phyloP scores from a whole-genome alignment of 2,329 filamentous ascomycete genomes.

The Ophiostoma angusticollis region DNA sequence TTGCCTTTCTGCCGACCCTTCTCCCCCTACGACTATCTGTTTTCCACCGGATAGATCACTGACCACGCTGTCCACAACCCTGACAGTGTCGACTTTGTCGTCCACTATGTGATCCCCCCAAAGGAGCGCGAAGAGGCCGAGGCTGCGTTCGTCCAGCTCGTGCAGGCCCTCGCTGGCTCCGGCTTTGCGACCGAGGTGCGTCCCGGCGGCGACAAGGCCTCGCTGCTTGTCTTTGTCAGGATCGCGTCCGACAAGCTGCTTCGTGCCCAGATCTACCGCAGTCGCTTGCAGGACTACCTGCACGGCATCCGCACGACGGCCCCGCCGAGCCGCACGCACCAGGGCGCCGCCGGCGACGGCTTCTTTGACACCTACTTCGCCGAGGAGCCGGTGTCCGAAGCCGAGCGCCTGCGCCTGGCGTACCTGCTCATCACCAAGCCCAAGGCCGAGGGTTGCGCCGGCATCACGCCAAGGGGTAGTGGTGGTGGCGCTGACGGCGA shows the following conservation, averaged over 20 bases:
- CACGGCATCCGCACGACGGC: constrained; percentile 70
- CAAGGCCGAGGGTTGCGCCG: constrained; percentile 63
- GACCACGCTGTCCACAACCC: too few species aligned
- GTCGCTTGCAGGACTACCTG: constrained; percentile 85
- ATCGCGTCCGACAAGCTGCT: constrained; percentile 65
- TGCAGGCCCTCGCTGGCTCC: constrained; percentile 60
- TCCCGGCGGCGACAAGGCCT: constrained; percentile 53
- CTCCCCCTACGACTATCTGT: neutral
- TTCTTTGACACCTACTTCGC: constrained; percentile 54
- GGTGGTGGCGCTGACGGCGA: constrained; percentile 16
- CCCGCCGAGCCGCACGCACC: constrained; percentile 38
- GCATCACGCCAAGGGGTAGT: constrained; percentile 39
- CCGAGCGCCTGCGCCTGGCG: constrained; percentile 76
- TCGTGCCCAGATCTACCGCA: constrained; percentile 69
- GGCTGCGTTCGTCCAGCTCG: constrained; percentile 63
- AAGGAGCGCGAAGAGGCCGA: constrained; percentile 44
- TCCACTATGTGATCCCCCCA: constrained; percentile 61
- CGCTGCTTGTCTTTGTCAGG: constrained; percentile 72
- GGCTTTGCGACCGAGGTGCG: constrained; percentile 85
- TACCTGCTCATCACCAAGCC: constrained; percentile 73
- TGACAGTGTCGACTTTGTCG: constrained; percentile 80
- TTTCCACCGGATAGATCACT: too few species aligned
- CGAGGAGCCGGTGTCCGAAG: constrained; percentile 68
- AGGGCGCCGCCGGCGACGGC: constrained; percentile 27
- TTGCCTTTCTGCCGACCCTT: neutral